Conservation (phyloP, 768 basidiomycete genomes). For the Erythrobasidium yunnanense region DNA sequence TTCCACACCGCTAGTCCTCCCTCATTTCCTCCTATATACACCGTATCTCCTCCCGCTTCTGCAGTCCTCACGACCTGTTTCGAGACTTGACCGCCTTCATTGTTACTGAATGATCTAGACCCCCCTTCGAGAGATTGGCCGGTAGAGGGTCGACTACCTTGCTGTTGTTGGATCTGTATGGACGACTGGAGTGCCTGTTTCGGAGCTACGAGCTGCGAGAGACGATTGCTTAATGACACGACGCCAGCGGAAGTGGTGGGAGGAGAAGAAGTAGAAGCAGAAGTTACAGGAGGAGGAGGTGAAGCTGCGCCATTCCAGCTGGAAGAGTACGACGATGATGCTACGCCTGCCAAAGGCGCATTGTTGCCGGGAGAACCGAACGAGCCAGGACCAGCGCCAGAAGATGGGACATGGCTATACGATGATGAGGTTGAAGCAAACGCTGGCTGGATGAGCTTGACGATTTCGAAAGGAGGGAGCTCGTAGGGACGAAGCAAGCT, state of each 20-base stretch:
- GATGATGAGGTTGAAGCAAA: background rate
- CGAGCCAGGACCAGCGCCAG: background rate
- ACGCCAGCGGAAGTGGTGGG: background rate
- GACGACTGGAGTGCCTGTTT: background rate
- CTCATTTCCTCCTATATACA: conserved; percentile 22
- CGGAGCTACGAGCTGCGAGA: conserved; percentile 1
- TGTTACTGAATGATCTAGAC: too few relatives aligned
- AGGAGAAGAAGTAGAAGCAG: conserved; percentile 2
- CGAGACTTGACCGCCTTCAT: too few relatives aligned
- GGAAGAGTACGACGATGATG: conserved; percentile 2
- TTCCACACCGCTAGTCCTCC: conserved; percentile 17
- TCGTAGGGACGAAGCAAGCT: conserved; percentile 1
- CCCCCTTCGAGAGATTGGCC: background rate
- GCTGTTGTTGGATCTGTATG: background rate
- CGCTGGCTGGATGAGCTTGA: conserved; percentile 14
- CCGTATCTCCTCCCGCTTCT: conserved; percentile 4
- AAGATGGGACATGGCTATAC: background rate
- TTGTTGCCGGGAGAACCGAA: background rate
- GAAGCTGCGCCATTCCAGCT: background rate
- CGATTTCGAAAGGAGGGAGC: conserved; percentile 24
- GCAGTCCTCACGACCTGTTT: background rate
- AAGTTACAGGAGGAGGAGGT: background rate
- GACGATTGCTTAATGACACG: background rate
- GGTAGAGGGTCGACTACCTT: background rate
- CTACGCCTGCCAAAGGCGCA: background rate